These are phyloP conservation scores for Boletus pseudopeckii DNA, from an alignment of 768 basidiomycete species.

Conservation along the genomic window DNA sequence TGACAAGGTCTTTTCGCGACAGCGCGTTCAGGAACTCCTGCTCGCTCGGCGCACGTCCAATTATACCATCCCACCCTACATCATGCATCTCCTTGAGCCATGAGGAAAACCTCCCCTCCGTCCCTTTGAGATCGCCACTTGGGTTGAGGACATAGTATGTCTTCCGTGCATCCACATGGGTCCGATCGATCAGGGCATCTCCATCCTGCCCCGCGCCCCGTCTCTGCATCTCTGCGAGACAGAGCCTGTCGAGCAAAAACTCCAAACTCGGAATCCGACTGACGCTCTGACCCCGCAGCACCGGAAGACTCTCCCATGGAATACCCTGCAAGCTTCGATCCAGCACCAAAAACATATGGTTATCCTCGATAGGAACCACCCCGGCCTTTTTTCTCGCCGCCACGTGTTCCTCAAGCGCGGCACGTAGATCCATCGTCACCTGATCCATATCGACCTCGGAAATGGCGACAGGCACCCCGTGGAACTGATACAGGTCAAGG, in stretches of 20 bases:
- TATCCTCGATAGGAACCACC: slow-evolving; percentile 38
- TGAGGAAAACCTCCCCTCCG: slow-evolving; percentile 75
- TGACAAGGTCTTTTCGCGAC: slow-evolving; percentile 73
- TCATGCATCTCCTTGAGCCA: slow-evolving; percentile 73
- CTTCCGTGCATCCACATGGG: slow-evolving; percentile 59
- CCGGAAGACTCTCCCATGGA: slow-evolving; percentile 95
- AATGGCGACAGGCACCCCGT: slow-evolving; percentile 82
- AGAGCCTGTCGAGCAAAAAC: slow-evolving; percentile 82
- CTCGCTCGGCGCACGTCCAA: slow-evolving; percentile 75
- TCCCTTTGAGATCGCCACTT: slow-evolving; percentile 81
- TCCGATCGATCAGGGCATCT: slow-evolving; percentile 39
- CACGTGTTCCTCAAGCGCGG: slow-evolving; percentile 69
- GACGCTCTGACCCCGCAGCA: slow-evolving; percentile 77
- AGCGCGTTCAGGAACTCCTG: slow-evolving; percentile 78
- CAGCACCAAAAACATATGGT: slow-evolving; percentile 83
- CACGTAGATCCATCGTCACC: slow-evolving; percentile 81
- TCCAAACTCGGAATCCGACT: slow-evolving; percentile 90
- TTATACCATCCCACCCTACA: slow-evolving; percentile 81
- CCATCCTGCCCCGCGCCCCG: slow-evolving; percentile 3
- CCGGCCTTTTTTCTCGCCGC: slow-evolving; percentile 34
- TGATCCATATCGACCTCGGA: slow-evolving; percentile 92
- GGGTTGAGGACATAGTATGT: slow-evolving; percentile 89
- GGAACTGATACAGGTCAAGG: slow-evolving; percentile 90
- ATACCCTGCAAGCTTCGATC: slow-evolving; percentile 87
- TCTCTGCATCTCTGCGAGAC: slow-evolving; percentile 51